Evolutionary conservation across 495 filamentous ascomycete genomes (phyloP), one percentile per base, ranked within the genome.

Genomic region (Evernia prunastri): DNA sequence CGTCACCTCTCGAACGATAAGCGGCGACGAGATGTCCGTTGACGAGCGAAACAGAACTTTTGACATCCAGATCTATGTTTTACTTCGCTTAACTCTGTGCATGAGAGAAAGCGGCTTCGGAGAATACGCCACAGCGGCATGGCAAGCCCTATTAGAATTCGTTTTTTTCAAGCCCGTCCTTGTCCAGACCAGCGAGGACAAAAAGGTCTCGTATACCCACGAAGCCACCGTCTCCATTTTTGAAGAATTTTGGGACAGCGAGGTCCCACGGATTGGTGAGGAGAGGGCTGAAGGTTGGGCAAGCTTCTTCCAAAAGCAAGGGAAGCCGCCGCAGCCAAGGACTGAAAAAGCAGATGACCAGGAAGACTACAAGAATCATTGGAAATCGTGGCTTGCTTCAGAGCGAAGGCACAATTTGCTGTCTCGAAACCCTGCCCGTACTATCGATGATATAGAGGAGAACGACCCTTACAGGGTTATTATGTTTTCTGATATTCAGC

Each of bases 121-220:
- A n/a, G 94, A 97, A 71, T 76, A 87, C 43, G 86, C 89, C 6
- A 77, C 88, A 1, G 91, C 87, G 23, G 78, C 88, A 15, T 96
- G 95, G 90, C 94, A 98, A 72, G 87, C 83, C 12, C 68, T 88
- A 9, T 77, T 97, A 6, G 94, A 97, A 71, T 79, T 89, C 56
- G 82, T 83, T 40, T 86, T 90, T 62, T 84, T 85, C 58, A 76
- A 74, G 23, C 87, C 87, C 6, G 49, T 56, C 12, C 33, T 63
- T 9, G 54, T 71, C 31, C 36, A 58, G 29, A 61, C 49, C 49
- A 59, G 40, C 36, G 59, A 20, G 15, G 60, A 67, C 4, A 39
- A 65, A 35, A 53, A 66, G 11, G 49, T 65, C 66, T 83, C 0
- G 68, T 77, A n/a, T 71, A 71, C n/a, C 20, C 27, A 58, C 45